Evolutionary conservation across 1,284 basidiomycete species (phyloP), one percentile per base, ranked within the genome.

Genomic region (Cryptococcus deneoformans): DNA sequence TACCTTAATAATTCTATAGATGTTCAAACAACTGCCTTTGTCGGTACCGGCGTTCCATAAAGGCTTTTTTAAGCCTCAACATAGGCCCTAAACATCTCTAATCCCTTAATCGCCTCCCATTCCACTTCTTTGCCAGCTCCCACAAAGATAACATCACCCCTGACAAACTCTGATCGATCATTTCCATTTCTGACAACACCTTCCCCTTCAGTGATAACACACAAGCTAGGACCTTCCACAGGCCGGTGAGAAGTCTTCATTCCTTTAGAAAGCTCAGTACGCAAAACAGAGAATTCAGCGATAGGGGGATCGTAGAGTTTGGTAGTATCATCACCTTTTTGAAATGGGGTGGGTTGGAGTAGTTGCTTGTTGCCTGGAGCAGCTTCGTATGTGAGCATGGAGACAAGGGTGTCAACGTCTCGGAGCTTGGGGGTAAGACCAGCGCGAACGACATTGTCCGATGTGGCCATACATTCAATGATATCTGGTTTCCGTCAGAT

Each of bases 371-470:
- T 79, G 20, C 87, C 83, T 6, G 84, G 82, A 1, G 86, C 85
- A 11, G 89, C 82, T 52, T 80, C 82, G 77, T 98, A 99, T 8
- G 93, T 98, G 60, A 99, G 84, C 73, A 91, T 90, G 3, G 85
- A 81, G 58, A 97, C 81, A 51, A 99, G 85, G 63, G 94, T 97
- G 3, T 87, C 85, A 20, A 97, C 87, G 74, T 99, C 96, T 58
- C 95, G 86, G 24, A 90, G 83, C 78, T 99, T 99, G 10, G 96
- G 95, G 0, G 96, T 99, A 45, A 99, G 85, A 16, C 96, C 96
- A 1, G 96, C 96, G 49, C 96, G 89, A 57, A 99, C 96, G 73
- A 99, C 96, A 76, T 99, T 99, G 80, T 99, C 95, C 58, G 92
- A 95, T 55, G 92, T 94, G 34, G 93, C 93, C 93, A 96, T 97